These are phyloP conservation scores for Candida sanyaensis DNA, from an alignment of 1,139 yeast species.

Conservation along the genomic window DNA sequence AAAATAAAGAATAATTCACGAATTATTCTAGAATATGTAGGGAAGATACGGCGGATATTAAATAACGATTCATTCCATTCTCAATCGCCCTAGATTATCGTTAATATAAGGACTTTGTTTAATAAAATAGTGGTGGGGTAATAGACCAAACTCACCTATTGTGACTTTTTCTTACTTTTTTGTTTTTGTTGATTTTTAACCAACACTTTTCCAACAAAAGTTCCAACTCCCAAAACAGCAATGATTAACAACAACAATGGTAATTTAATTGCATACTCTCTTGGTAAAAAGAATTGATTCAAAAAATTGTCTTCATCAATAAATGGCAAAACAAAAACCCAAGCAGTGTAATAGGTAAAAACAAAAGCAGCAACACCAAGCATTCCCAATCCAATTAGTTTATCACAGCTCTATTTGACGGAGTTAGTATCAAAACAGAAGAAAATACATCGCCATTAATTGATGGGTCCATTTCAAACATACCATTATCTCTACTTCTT, in stretches of 20 bases:
- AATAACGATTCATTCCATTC: conserved; percentile 2
- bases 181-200: conserved; percentile 51
- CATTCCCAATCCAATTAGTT: conserved; percentile 69
- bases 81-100: conserved; percentile 6
- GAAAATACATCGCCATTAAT: too few relatives aligned
- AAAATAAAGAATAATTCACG: not conserved
- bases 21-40: not conserved
- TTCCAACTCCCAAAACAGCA: conserved; percentile 65
- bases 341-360: conserved; percentile 68
- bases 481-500: conserved; percentile 9
- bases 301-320: conserved; percentile 61
- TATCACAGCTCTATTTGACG: conserved; percentile 40
- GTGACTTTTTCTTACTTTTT: conserved; percentile 37
- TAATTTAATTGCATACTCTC: conserved; percentile 79
- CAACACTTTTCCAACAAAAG: conserved; percentile 66
- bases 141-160: conserved; percentile 7
- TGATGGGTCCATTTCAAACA: conserved; percentile 2
- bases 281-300: conserved; percentile 66
- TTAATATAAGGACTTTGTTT: conserved; percentile 3
- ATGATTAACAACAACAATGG: conserved; percentile 67
- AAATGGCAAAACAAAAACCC: conserved; percentile 82
- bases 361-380: conserved; percentile 71
- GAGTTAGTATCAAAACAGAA: not conserved
- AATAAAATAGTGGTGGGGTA: not conserved
- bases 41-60: too few relatives aligned